Evolutionary conservation across 306 rosid genomes (phyloP), one percentile per base, ranked within the genome.

Genomic region (Comarum palustre): DNA sequence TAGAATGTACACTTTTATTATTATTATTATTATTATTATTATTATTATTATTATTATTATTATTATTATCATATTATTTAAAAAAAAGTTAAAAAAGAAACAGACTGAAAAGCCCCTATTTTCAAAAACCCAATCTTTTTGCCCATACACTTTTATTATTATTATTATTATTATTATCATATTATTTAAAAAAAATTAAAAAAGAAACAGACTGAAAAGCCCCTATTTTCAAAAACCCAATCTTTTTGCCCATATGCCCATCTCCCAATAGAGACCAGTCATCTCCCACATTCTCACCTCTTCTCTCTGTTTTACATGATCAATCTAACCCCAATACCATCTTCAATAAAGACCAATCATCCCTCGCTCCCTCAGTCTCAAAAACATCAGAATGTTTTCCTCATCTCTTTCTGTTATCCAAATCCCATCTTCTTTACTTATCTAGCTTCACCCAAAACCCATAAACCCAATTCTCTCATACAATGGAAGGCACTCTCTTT

Each of bases 401-500:
- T 9, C 29, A 52, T 48, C 22, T 48, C 9, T 48, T 2, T 1
- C 24, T 51, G 41, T 10, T 29, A 29, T 69, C 66, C 74, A 29
- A 58, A 73, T 36, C 66, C 73, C 19, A 50, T 57, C 68, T 47
- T 50, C 48, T 57, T 24, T 58, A 20, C 69, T 64, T 22, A n/a
- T 39, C 36, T 39, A 71, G 66, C 65, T 71, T 54, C 51, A 55
- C 16, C 62, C 27, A 41, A 70, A 51, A 46, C 69, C 79, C 38
- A 38, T 19, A 71, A 66, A 22, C 48, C 29, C 52, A 19, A 41
- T 72, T 6, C 69, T 19, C n/a, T 64, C 42, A 41, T 65, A 75
- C 63, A 67, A 94, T 94, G 98, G 98, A 91, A 73, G 96, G 96
- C 27, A 78, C 90, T 3, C 73, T 88, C 70, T 88, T 94, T 75